Base-by-base conservation (phyloP, 306 rosid species). In the Cicer arietinum region DNA sequence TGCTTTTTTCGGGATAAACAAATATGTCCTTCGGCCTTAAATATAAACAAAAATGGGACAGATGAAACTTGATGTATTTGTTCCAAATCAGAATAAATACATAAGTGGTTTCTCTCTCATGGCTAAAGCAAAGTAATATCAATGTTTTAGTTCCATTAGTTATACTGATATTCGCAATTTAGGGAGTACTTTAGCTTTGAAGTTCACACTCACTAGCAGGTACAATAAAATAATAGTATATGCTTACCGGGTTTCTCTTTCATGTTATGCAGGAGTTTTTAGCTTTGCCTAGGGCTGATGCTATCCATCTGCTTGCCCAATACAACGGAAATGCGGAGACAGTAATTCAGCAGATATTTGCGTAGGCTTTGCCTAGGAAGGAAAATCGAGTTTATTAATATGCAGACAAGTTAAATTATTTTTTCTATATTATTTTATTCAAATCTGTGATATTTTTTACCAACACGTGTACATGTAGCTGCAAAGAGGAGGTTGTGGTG, bases 221-320 rank as follows among this genome's bases (percentile, higher is more conserved):
- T 70, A 17, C 8, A 7, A n/a, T 16, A 14, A 53, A 39, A 47
- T 12, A n/a, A 46, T 48, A 30, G 37, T 30, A n/a, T 50, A 62
- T 69, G 20, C 30, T 47, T 14, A 47, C 12, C 22, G 11, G 6
- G 45, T 25, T 37, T 16, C 13, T 60, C 37, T 40, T 6, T 53
- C 45, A 58, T 51, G 18, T 30, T 74, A 8, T 78, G 86, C 93
- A 94, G 99, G 99, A 94, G 77, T 94, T 94, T 84, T 83, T 94
- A 48, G 99, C 98, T 54, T 80, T 94, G 87, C 96, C 99, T 4
- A 90, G 99, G 88, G 98, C 98, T 8, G 99, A 94, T 87, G 99
- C 99, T 10, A 94, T 94, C 67, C 98, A 94, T 83, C 90, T 94
- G 77, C 99, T 94, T 62, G 88, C 90, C 76, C 96, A 94, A 84